These are phyloP conservation scores for Pythium diclinum DNA, from an alignment of 352 stramenopile species.

Conservation along the genomic window DNA sequence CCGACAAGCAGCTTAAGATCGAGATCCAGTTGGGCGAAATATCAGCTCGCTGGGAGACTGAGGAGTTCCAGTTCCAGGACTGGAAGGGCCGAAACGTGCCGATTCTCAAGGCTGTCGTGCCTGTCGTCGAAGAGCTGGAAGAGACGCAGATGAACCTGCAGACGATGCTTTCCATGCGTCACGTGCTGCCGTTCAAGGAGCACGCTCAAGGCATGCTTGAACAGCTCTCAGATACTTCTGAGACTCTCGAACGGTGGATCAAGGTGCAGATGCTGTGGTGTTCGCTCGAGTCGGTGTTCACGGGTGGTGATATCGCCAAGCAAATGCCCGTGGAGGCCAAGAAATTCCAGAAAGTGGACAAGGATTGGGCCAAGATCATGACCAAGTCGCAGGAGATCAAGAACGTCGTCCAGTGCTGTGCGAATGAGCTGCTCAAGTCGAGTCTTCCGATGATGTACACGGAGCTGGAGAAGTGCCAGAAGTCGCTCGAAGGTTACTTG, in stretches of 20 bases:
- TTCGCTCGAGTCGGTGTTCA: conserved; percentile 98
- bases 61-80: conserved; percentile 95
- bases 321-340: conserved; percentile 98
- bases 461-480: conserved; percentile 98
- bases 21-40: conserved; percentile 95
- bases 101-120: conserved; percentile 94
- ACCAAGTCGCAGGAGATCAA: conserved; percentile 88
- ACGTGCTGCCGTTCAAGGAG: conserved; percentile 96
- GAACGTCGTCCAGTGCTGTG: conserved; percentile 92
- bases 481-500: conserved; percentile 97
- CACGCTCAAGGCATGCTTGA: conserved; percentile 93
- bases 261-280: conserved; percentile 99
- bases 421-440: conserved; percentile 96
- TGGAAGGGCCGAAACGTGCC: conserved; percentile 94
- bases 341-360: conserved; percentile 98
- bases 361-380: conserved; percentile 99
- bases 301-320: conserved; percentile 98
- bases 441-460: conserved; percentile 96
- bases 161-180: conserved; percentile 97
- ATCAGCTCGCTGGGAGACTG: conserved; percentile 89
- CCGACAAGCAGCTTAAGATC: conserved; percentile 98
- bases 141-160: conserved; percentile 98
- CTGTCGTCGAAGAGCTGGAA: conserved; percentile 97
- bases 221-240: conserved; percentile 94
- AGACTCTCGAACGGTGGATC: conserved; percentile 97